These are phyloP conservation scores for Volvox reticuliferus DNA, from an alignment of 139 green algal genomes.

Conservation along the genomic window DNA sequence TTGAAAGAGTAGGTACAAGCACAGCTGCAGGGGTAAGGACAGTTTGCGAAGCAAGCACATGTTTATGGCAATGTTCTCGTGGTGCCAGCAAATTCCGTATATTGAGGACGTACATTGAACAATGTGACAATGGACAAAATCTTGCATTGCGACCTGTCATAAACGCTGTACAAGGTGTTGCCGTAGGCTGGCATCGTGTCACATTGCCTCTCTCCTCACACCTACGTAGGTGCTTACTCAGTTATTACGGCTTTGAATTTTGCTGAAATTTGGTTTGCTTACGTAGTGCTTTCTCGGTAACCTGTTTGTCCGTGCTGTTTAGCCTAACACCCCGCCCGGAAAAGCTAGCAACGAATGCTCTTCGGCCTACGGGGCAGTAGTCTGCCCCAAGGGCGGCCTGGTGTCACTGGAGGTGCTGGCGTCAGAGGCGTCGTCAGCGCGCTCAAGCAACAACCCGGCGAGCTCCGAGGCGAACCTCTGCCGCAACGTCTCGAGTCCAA, in stretches of 20 bases:
- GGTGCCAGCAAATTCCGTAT: not conserved
- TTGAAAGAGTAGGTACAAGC: not conserved
- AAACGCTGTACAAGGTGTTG: too few relatives aligned
- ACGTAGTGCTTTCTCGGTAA: not conserved
- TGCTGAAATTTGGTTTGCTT: not conserved
- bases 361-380: not conserved
- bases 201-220: too few relatives aligned
- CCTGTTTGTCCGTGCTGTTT: not conserved
- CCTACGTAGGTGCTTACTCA: not conserved
- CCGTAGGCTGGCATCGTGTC: too few relatives aligned
- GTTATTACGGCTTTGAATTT: not conserved
- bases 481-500: not conserved
- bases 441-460: not conserved
- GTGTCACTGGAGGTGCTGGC: not conserved
- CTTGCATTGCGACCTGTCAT: too few relatives aligned
- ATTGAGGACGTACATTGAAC: too few relatives aligned
- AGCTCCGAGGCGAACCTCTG: not conserved
- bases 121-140: too few relatives aligned
- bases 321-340: not conserved
- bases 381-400: not conserved
- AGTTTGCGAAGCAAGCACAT: not conserved
- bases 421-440: constrained; percentile 12
- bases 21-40: not conserved
- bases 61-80: not conserved
- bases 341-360: constrained; percentile 26